Evolutionary conservation across 768 basidiomycete genomes (phyloP), one percentile per base, ranked within the genome.

Genomic region (Exidia glandulosa): DNA sequence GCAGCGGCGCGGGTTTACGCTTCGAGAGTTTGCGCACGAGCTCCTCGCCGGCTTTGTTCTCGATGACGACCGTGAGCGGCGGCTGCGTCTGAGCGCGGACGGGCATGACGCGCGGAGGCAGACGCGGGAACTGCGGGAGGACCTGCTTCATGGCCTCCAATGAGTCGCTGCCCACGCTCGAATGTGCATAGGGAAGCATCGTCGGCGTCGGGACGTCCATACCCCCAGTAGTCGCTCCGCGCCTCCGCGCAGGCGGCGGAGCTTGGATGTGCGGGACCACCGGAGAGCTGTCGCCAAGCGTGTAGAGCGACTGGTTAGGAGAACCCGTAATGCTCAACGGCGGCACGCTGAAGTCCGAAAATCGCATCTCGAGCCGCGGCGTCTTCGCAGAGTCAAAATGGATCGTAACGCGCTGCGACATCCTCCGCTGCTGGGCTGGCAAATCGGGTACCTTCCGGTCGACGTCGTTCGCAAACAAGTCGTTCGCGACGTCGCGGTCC

Each of bases 301-400:
- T 54, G 50, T 54, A 54, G n/a, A n/a, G n/a, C n/a, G n/a, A n/a
- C n/a, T n/a, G 74, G 29, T 62, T 71, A 14, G 80, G n/a, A n/a
- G n/a, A n/a, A n/a, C n/a, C n/a, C n/a, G n/a, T n/a, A 80, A 23
- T 33, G 52, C 77, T 76, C 36, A 81, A 65, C 9, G 61, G 62
- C 25, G 50, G 50, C 10, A 54, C 50, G 50, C 14, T 29, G 50
- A 54, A 54, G 50, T 54, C 50, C 0, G 84, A 85, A 64, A 84
- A 81, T 13, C 83, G 81, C 66, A 85, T 75, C 34, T 78, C 72
- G 25, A 85, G 71, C 32, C 70, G 75, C 31, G 84, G 84, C 1
- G 80, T 74, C 25, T 65, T 66, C 32, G 77, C 81, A 29, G 69
- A 66, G 47, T 74, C 71, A 58, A 74, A 76, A 27, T 72, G 73